phyloP scores from a whole-genome alignment of 2,329 filamentous ascomycete genomes.

The Alternaria sp. region DNA sequence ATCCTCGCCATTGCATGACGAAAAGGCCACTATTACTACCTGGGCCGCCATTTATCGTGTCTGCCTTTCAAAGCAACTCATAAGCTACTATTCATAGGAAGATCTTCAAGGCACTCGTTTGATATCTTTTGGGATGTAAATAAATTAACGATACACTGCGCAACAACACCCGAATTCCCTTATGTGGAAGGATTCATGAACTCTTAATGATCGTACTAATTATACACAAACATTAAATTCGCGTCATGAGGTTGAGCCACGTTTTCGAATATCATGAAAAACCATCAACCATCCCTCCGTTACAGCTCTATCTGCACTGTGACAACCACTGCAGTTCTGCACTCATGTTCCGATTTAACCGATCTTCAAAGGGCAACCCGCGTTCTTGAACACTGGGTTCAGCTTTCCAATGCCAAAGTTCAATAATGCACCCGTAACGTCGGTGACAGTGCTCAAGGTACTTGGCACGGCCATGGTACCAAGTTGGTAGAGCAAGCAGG shows the following conservation, averaged over 20 bases:
- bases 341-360: not conserved
- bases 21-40: not conserved
- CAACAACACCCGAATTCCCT: too few species aligned
- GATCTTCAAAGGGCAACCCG: slow-evolving; percentile 53
- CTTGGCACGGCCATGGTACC: slow-evolving; percentile 51
- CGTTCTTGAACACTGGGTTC: slow-evolving; percentile 36
- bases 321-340: not conserved
- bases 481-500: slow-evolving; percentile 58
- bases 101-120: not conserved
- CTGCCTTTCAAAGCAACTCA: not conserved
- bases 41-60: not conserved
- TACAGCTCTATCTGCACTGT: not conserved
- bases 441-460: slow-evolving; percentile 25
- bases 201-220: not conserved
- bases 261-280: not conserved
- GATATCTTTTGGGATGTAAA: not conserved
- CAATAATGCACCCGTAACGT: slow-evolving; percentile 23
- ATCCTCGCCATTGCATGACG: not conserved
- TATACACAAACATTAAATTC: not conserved
- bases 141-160: not conserved
- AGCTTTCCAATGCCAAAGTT: slow-evolving; percentile 31
- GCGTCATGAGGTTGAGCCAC: not conserved
- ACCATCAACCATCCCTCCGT: not conserved
- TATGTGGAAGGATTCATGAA: not conserved
- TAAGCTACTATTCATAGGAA: not conserved